Evolutionary conservation across 1,284 basidiomycete species (phyloP).

Genomic region (Ganoderma lucidum): DNA sequence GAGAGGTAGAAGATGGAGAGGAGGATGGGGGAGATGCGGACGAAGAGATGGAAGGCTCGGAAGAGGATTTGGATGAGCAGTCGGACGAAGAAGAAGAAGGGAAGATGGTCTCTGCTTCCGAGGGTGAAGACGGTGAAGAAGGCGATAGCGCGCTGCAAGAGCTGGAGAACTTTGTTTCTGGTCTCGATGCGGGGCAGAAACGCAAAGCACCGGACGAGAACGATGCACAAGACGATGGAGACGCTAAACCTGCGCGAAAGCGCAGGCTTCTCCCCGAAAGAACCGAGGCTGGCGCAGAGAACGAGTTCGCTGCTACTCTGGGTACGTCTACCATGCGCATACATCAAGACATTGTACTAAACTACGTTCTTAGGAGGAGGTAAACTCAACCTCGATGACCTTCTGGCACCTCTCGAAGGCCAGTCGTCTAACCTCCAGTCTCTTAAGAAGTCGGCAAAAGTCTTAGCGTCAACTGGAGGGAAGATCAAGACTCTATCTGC

Average conservation of each 20-base stretch:
- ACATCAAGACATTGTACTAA: not conserved
- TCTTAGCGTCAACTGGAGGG: slow-evolving; percentile 59
- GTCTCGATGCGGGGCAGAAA: slow-evolving; percentile 76
- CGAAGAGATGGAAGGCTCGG: slow-evolving; percentile 44
- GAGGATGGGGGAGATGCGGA: slow-evolving; percentile 36
- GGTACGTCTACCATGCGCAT: slow-evolving; percentile 46
- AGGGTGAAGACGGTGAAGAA: slow-evolving; percentile 65
- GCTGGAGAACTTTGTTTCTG: slow-evolving; percentile 76
- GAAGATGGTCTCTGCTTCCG: slow-evolving; percentile 56
- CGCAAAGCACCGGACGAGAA: slow-evolving; percentile 64
- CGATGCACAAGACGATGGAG: slow-evolving; percentile 40
- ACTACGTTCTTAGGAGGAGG: slow-evolving; percentile 48
- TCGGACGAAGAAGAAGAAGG: slow-evolving; percentile 52
- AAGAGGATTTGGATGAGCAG: slow-evolving; percentile 45
- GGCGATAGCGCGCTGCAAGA: slow-evolving; percentile 66
- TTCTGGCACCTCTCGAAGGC: slow-evolving; percentile 70
- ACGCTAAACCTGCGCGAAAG: slow-evolving; percentile 52
- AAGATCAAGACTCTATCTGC: slow-evolving; percentile 76
- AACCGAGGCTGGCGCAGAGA: slow-evolving; percentile 80
- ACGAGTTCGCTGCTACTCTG: slow-evolving; percentile 68
- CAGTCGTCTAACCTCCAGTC: slow-evolving; percentile 66
- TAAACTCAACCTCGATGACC: slow-evolving; percentile 76
- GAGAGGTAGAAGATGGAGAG: slow-evolving; percentile 22
- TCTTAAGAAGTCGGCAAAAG: slow-evolving; percentile 76
- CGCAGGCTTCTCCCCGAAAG: slow-evolving; percentile 73